Percentiles rank a stretch among this genome's conserved stretches.
phyloP scores from a whole-genome alignment of 495 filamentous ascomycete species.

The Talaromyces borbonicus region DNA sequence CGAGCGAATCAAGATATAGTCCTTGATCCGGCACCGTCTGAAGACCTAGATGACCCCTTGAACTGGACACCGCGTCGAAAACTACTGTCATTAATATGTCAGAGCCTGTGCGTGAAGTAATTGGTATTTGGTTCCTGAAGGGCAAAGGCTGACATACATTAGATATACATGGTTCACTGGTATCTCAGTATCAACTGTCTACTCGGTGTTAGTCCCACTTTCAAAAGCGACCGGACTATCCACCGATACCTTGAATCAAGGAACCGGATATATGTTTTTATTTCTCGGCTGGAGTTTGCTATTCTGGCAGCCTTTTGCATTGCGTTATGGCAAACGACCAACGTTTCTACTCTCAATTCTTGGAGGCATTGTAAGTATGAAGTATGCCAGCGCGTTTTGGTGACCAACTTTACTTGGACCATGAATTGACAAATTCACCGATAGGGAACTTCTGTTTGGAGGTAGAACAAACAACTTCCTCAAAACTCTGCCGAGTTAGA shows the following conservation, averaged over 20 bases:
- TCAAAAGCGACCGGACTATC: conserved; percentile 45
- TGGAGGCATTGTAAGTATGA: conserved; percentile 38
- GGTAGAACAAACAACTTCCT: conserved; percentile 22
- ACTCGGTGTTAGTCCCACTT: conserved; percentile 50
- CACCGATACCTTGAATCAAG: conserved; percentile 43
- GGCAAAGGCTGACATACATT: too few species aligned
- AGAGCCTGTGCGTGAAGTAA: conserved; percentile 28
- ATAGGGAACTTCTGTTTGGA: conserved; percentile 28
- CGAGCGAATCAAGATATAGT: conserved; percentile 40
- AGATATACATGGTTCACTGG: conserved; percentile 53
- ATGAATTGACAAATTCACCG: neutral
- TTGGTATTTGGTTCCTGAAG: neutral
- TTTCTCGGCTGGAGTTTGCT: conserved; percentile 53
- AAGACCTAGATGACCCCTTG: conserved; percentile 50
- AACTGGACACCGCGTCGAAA: conserved; percentile 52
- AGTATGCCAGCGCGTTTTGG: conserved; percentile 1
- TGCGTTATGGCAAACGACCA: conserved; percentile 58
- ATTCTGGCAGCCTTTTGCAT: conserved; percentile 59
- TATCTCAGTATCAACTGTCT: conserved; percentile 50
- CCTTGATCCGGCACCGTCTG: conserved; percentile 48
- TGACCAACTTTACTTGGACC: conserved; percentile 7
- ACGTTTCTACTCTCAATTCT: conserved; percentile 48
- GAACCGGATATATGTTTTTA: conserved; percentile 57
- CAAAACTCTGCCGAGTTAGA: neutral
- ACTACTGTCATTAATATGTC: conserved; percentile 39